phyloP scores from a whole-genome alignment of 2,329 filamentous ascomycete species.

The Furcasterigmium furcatum region DNA sequence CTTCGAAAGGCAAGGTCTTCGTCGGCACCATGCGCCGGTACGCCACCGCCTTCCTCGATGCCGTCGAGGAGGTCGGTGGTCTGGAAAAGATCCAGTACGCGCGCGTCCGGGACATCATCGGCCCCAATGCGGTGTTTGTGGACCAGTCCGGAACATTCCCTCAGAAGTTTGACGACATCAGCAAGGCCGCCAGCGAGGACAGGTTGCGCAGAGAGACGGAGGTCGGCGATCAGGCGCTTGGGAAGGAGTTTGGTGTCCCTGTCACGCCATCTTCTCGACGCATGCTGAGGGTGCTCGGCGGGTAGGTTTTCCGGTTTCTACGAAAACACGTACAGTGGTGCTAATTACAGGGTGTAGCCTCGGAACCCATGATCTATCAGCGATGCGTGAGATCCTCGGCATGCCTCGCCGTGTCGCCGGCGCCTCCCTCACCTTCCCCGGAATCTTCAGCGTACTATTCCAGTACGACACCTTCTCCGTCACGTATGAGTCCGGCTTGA shows the following conservation, averaged over 20 bases:
- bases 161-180: slow-evolving; percentile 36
- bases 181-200: slow-evolving; percentile 18
- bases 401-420: slow-evolving; percentile 30
- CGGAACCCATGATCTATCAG: slow-evolving; percentile 47
- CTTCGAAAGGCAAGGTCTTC: slow-evolving; percentile 42
- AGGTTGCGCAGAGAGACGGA: slow-evolving; percentile 14
- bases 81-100: slow-evolving; percentile 54
- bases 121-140: slow-evolving; percentile 48
- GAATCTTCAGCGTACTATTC: slow-evolving; percentile 36
- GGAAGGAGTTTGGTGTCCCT: slow-evolving; percentile 24
- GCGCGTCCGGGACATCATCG: slow-evolving; percentile 41
- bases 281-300: slow-evolving; percentile 20
- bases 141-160: slow-evolving; percentile 45
- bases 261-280: slow-evolving; percentile 18
- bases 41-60: slow-evolving; percentile 49
- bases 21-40: slow-evolving; percentile 63
- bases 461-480: slow-evolving; percentile 44
- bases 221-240: slow-evolving; percentile 24
- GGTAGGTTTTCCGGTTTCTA: slow-evolving; percentile 11
- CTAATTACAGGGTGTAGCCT: slow-evolving; percentile 18
- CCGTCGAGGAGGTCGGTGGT: slow-evolving; percentile 48
- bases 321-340: not conserved
- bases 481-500: slow-evolving; percentile 55
- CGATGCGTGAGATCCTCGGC: slow-evolving; percentile 48
- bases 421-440: slow-evolving; percentile 27